Evolutionary conservation across 345 rosid species (phyloP), one percentile per base, ranked within the genome.

Genomic region (Psidium guajava): DNA sequence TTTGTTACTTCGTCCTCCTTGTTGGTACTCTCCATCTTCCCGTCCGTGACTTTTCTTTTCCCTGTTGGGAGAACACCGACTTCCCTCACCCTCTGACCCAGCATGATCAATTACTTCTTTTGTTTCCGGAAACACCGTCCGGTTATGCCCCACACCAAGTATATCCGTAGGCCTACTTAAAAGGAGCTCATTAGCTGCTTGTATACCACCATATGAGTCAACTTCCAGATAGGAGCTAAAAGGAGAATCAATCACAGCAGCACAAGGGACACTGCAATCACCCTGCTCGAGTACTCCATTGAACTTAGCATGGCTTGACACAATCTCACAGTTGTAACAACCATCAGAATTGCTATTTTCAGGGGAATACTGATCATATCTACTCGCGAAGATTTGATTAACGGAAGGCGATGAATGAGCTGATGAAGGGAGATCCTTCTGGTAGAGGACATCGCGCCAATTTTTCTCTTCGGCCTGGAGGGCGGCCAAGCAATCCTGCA

Each of bases 401-500:
- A 54, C 12, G 85, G 58, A 82, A 81, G 64, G 55, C 28, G 86
- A 82, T 49, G 25, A 3, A 5, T 69, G 69, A 49, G 74, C 40
- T 20, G 89, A 69, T 4, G 92, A 82, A 69, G 88, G 88, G 21
- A 91, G 91, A 82, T 91, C 84, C 36, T 88, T 89, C 86, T 93
- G 93, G 24, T 91, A 92, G 85, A 94, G 91, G 24, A 88, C 97
- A 59, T 95, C 95, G 80, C 89, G 93, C 49, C 95, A 91, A 54
- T 97, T 93, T 82, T 89, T 96, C 84, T 94, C 98, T 21, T 94
- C 95, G 5, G 96, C 97, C 89, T 96, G 99, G 84, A 96, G 92
- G 28, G 84, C 84, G 44, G 98, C 95, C 58, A 95, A 91, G 85
- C 93, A 91, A 49, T 93, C 95, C 90, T 92, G 95, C 83, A 94